A percentile compares a stretch with the other conserved stretches of the same genome.
Conservation (phyloP, 139 green algal species). For the Raphidocelis subcapitata region DNA sequence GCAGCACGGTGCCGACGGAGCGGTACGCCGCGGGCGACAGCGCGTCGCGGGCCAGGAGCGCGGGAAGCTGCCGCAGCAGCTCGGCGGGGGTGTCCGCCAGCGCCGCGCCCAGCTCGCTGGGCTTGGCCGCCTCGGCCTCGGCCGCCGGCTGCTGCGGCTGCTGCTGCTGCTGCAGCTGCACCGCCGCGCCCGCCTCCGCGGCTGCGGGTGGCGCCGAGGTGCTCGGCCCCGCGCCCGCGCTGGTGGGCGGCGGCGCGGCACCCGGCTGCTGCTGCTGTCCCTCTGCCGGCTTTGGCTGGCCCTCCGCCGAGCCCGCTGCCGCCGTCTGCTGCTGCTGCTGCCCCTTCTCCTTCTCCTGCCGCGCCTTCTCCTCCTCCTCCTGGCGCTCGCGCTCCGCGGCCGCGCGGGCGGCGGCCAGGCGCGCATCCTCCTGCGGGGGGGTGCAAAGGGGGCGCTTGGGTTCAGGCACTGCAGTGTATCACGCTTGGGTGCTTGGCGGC, state of each 20-base stretch:
- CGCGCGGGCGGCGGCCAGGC: neutral
- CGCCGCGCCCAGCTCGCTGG: conserved; percentile 12
- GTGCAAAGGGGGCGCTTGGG: too few species aligned
- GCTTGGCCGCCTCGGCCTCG: too few species aligned
- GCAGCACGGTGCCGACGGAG: conserved; percentile 46
- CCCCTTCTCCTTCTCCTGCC: neutral
- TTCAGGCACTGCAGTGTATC: too few species aligned
- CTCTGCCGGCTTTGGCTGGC: neutral
- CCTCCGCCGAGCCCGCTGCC: conserved; percentile 4
- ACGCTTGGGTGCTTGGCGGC: too few species aligned
- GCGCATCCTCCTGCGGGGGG: neutral
- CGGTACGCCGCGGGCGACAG: conserved; percentile 65
- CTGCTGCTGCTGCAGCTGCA: conserved; percentile 6
- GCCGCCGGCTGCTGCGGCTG: conserved; percentile 11
- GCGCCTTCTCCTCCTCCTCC: neutral
- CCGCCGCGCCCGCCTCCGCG: neutral
- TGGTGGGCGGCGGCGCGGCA: neutral
- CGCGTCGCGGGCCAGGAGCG: conserved; percentile 39
- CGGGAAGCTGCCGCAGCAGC: conserved; percentile 43
- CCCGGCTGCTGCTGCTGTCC: conserved; percentile 12
- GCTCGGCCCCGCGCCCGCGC: neutral
- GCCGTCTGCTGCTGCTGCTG: neutral
- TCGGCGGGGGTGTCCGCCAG: conserved; percentile 23
- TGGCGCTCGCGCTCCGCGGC: conserved; percentile 5
- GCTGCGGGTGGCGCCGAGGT: conserved; percentile 6